A percentile compares a stretch with the other conserved stretches of the same genome.
These are phyloP conservation scores for Arachnopeziza araneosa DNA, from an alignment of 2,329 filamentous ascomycete species.

Conservation along the genomic window DNA sequence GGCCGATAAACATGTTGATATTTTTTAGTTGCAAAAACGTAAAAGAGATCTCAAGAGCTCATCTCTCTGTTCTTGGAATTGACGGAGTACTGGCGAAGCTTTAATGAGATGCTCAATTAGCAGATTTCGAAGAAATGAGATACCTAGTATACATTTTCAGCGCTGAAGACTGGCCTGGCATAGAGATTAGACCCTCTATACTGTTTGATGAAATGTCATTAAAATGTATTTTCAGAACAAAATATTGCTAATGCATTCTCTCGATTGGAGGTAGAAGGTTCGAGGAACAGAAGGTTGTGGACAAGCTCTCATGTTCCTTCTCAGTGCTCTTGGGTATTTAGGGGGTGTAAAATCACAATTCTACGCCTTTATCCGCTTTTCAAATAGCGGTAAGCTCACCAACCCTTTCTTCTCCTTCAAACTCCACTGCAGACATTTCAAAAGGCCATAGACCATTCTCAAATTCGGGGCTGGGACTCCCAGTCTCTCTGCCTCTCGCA, in stretches of 20 bases:
- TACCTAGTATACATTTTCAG: too few species aligned
- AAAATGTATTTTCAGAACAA: too few species aligned
- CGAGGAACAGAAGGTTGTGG: too few species aligned
- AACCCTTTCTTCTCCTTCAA: constrained; percentile 37
- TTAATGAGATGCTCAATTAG: not conserved
- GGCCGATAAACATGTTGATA: not conserved
- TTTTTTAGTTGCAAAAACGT: constrained; percentile 6
- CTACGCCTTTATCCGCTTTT: not conserved
- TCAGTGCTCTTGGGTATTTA: too few species aligned
- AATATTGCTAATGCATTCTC: too few species aligned
- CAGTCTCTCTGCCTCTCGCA: constrained; percentile 42
- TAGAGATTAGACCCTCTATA: not conserved
- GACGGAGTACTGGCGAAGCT: constrained; percentile 6
- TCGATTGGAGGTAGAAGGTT: too few species aligned
- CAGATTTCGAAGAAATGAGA: too few species aligned
- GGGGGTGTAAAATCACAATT: not conserved
- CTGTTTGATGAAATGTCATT: too few species aligned
- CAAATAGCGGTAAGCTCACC: constrained; percentile 7
- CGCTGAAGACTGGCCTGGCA: not conserved
- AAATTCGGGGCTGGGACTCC: constrained; percentile 46
- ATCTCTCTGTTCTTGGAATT: constrained; percentile 6
- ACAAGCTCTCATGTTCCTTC: too few species aligned
- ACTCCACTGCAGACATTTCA: constrained; percentile 44
- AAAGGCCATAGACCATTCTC: constrained; percentile 48
- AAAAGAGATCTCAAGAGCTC: constrained; percentile 9